Evolutionary conservation across 2,329 filamentous ascomycete species (phyloP).

Genomic region (Microsporum ferrugineum): DNA sequence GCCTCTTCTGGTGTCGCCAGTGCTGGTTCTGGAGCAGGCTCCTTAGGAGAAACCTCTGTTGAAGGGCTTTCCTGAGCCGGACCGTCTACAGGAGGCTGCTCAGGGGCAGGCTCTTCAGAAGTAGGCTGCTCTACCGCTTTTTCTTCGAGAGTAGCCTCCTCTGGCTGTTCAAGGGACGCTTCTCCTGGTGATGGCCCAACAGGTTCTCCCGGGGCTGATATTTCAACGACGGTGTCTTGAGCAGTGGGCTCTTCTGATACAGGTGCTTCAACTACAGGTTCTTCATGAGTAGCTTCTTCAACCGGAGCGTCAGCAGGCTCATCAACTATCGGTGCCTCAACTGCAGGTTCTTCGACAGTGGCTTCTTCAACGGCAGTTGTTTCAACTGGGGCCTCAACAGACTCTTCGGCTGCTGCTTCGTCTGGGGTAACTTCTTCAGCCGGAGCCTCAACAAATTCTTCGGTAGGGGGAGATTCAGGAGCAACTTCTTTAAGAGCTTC

Average conservation of each 20-base stretch:
- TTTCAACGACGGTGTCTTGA: constrained; percentile 6
- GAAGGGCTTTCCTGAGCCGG: too few species aligned
- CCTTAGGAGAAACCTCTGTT: too few species aligned
- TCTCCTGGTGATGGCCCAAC: background rate
- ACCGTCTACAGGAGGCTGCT: too few species aligned
- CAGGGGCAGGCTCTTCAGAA: too few species aligned
- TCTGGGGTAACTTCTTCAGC: background rate
- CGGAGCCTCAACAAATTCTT: constrained; percentile 6
- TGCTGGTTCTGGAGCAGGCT: background rate
- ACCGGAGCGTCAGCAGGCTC: background rate
- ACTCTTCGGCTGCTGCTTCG: too few species aligned
- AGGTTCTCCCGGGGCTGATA: background rate
- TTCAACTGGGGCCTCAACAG: background rate
- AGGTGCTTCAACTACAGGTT: constrained; percentile 11
- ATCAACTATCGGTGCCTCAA: background rate
- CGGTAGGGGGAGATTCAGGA: constrained; percentile 4
- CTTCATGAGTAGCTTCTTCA: constrained; percentile 7
- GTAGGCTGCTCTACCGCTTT: too few species aligned
- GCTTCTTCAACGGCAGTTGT: background rate
- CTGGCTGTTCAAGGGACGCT: too few species aligned
- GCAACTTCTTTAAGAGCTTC: constrained; percentile 7
- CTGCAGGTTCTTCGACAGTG: background rate
- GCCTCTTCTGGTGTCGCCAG: constrained; percentile 10
- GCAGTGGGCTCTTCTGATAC: constrained; percentile 7
- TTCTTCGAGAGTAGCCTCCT: too few species aligned